Evolutionary conservation across 202 grass and related monocot genomes (phyloP), one percentile per base, ranked within the genome.

Genomic region (Carex arenaria): DNA sequence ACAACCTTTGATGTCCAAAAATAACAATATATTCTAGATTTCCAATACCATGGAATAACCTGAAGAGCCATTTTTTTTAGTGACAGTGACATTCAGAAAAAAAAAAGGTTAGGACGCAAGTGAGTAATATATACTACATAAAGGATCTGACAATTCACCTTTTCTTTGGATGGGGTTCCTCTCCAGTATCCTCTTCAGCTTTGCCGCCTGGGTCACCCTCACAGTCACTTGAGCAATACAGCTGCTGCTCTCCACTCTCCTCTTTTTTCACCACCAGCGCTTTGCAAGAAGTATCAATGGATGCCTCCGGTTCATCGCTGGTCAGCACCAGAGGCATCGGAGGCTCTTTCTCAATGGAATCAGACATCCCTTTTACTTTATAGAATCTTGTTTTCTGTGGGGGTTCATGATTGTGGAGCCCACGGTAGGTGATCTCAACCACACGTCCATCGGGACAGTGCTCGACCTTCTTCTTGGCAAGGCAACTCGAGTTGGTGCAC

Each of bases 211-310:
- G 85, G 83, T 92, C 93, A 45, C 89, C 87, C 89, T 99, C 93
- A n/a, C 96, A 99, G 83, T 99, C 93, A 88, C 96, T 99, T 67
- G 96, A 99, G 22, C 93, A 94, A 67, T 94, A 96, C 28, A 99
- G 84, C 54, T 94, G 91, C 53, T 90, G 96, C 71, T 94, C 96
- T 72, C 88, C 88, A 49, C 83, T 85, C 82, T 94, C 91, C 63
- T 68, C 74, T 28, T 67, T 57, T 26, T 15, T 68, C 47, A 66
- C 64, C 30, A 85, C 85, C 73, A 85, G 85, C 77, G 79, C 72
- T 67, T 93, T 90, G 81, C 80, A 77, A 17, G 84, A 78, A 20
- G 87, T 82, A 69, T 86, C 83, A 59, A 22, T 73, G 36, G 92
- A 88, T 30, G 89, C 90, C 59, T 87, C 82, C 72, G 84, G 90